phyloP scores from a whole-genome alignment of 257 asterid genomes.

The Ilex aquifolium region DNA sequence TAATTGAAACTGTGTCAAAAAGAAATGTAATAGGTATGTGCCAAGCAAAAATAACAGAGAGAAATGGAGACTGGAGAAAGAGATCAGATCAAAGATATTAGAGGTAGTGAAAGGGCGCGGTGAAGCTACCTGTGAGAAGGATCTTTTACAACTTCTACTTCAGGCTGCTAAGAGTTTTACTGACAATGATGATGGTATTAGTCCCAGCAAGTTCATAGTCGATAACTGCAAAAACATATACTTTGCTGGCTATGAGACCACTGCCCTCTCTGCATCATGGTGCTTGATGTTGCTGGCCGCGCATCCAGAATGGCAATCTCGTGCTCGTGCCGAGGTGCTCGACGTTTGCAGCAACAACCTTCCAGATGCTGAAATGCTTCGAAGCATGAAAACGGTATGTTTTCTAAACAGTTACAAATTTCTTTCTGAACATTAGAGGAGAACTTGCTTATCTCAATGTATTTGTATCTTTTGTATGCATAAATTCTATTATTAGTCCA shows the following conservation, averaged over 20 bases:
- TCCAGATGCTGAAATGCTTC: conserved; percentile 49
- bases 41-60: conserved; percentile 51
- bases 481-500: neutral
- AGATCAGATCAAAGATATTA: conserved; percentile 47
- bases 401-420: too few species aligned
- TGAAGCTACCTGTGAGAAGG: conserved; percentile 28
- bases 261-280: conserved; percentile 68
- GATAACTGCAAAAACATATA: conserved; percentile 75
- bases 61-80: conserved; percentile 52
- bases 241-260: conserved; percentile 71
- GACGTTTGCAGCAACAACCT: conserved; percentile 39
- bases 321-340: conserved; percentile 60
- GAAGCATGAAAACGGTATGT: conserved; percentile 59
- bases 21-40: conserved; percentile 35
- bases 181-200: conserved; percentile 26
- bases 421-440: too few species aligned
- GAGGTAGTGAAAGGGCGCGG: conserved; percentile 34
- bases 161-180: conserved; percentile 43
- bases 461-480: neutral
- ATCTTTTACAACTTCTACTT: conserved; percentile 53
- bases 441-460: too few species aligned
- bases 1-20: too few species aligned
- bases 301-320: conserved; percentile 76
- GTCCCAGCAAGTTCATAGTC: conserved; percentile 40
- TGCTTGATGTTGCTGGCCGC: conserved; percentile 66